Percentiles rank a stretch among this genome's conserved stretches.
These are phyloP conservation scores for Metarhizium robertsii DNA, from an alignment of 2,329 filamentous ascomycete genomes.

Conservation along the genomic window DNA sequence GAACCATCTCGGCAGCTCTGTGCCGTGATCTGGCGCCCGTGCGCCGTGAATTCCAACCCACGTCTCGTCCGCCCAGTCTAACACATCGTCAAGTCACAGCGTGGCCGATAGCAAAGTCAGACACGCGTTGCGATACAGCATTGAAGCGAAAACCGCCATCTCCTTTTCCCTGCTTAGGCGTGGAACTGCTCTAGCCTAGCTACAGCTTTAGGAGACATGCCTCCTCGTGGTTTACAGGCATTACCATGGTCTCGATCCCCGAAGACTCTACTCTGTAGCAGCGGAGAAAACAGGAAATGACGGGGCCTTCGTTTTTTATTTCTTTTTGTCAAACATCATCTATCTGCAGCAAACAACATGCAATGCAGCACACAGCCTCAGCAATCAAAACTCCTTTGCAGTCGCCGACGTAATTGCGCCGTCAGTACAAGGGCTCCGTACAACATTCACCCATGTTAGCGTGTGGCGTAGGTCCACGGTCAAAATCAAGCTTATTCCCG, in stretches of 20 bases:
- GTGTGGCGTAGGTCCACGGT: not conserved
- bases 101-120: not conserved
- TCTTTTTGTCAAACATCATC: too few relatives aligned
- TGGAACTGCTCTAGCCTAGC: too few relatives aligned
- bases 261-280: too few relatives aligned
- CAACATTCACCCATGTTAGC: not conserved
- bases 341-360: too few relatives aligned
- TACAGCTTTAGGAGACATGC: too few relatives aligned
- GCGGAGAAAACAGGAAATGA: too few relatives aligned
- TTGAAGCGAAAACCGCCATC: too few relatives aligned
- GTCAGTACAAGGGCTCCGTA: not conserved
- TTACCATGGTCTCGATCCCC: too few relatives aligned
- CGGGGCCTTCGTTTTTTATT: too few relatives aligned
- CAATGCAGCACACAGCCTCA: not conserved
- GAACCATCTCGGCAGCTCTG: not conserved
- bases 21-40: not conserved
- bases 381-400: not conserved
- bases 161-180: too few relatives aligned
- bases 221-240: too few relatives aligned
- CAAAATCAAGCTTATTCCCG: not conserved
- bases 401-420: not conserved
- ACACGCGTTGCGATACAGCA: not conserved
- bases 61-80: not conserved
- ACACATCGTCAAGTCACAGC: not conserved
- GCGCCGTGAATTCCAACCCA: not conserved